Evolutionary conservation across 805 yeast genomes (phyloP).

Genomic region (Hanseniaspora taiwanica): DNA sequence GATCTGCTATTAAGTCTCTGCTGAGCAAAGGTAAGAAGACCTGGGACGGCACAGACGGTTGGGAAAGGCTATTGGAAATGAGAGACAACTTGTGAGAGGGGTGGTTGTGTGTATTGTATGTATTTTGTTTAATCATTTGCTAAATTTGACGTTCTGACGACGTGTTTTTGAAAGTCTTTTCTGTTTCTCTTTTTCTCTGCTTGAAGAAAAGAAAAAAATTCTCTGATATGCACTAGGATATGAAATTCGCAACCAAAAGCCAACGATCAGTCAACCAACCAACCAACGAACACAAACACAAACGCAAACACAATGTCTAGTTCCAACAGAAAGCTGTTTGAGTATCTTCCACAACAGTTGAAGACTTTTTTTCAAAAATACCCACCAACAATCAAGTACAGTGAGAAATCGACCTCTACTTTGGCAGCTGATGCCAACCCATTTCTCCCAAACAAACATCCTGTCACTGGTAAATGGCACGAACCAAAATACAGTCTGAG

Average conservation of each 20-base stretch:
- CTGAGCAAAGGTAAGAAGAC: conserved; percentile 64
- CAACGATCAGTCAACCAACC: too few species aligned
- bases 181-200: not conserved
- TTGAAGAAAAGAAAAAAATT: too few species aligned
- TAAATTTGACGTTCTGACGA: too few species aligned
- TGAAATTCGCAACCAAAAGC: too few species aligned
- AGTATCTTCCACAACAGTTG: conserved; percentile 53
- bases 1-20: conserved; percentile 55
- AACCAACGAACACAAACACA: too few species aligned
- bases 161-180: too few species aligned
- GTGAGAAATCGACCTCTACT: conserved; percentile 49
- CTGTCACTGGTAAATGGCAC: conserved; percentile 65
- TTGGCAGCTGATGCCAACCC: conserved; percentile 70
- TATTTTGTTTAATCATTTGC: too few species aligned
- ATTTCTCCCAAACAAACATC: conserved; percentile 72
- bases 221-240: too few species aligned
- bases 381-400: conserved; percentile 66
- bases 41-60: conserved; percentile 75
- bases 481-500: conserved; percentile 68
- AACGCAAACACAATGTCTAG: not conserved
- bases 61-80: conserved; percentile 44
- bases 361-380: conserved; percentile 65
- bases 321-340: conserved; percentile 24
- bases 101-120: not conserved
- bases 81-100: conserved; percentile 10